phyloP scores from a whole-genome alignment of 345 rosid genomes.

The Bruguiera parviflora region DNA sequence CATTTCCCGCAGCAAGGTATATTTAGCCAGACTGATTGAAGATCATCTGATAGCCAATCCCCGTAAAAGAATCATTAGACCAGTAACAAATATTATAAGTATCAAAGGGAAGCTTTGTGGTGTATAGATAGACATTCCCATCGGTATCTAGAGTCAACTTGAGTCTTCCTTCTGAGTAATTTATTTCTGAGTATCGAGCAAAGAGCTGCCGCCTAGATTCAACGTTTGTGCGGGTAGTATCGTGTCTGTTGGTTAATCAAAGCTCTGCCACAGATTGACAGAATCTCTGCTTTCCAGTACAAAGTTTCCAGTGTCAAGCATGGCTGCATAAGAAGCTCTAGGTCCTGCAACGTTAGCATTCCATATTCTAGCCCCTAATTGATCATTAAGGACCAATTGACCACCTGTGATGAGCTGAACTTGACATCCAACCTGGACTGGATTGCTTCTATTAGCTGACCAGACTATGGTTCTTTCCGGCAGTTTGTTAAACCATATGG shows the following conservation, averaged over 20 bases:
- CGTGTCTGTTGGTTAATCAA: constrained; percentile 50
- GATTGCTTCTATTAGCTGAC: constrained; percentile 39
- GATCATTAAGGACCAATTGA: constrained; percentile 36
- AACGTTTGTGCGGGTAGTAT: constrained; percentile 46
- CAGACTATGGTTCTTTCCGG: constrained; percentile 45
- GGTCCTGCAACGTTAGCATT: constrained; percentile 5
- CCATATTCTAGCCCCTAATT: constrained; percentile 32
- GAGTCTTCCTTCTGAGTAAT: constrained; percentile 39
- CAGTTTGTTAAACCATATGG: constrained; percentile 42
- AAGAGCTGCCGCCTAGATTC: constrained; percentile 12
- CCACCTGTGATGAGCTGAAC: constrained; percentile 34
- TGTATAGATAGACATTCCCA: constrained; percentile 35
- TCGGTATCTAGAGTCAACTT: constrained; percentile 25
- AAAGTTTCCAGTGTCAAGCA: constrained; percentile 58
- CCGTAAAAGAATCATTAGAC: constrained; percentile 6
- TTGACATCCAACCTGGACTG: constrained; percentile 35
- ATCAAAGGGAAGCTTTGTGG: constrained; percentile 19
- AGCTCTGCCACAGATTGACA: constrained; percentile 43
- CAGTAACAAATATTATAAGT: constrained; percentile 24
- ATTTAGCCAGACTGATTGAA: constrained; percentile 51
- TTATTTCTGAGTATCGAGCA: constrained; percentile 26
- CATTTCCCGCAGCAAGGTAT: constrained; percentile 28
- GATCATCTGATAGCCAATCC: constrained; percentile 24
- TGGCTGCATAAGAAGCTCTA: constrained; percentile 34
- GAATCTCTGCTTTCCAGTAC: constrained; percentile 23